These are phyloP conservation scores for Saitozyma podzolica DNA, from an alignment of 768 basidiomycete genomes.

Conservation along the genomic window DNA sequence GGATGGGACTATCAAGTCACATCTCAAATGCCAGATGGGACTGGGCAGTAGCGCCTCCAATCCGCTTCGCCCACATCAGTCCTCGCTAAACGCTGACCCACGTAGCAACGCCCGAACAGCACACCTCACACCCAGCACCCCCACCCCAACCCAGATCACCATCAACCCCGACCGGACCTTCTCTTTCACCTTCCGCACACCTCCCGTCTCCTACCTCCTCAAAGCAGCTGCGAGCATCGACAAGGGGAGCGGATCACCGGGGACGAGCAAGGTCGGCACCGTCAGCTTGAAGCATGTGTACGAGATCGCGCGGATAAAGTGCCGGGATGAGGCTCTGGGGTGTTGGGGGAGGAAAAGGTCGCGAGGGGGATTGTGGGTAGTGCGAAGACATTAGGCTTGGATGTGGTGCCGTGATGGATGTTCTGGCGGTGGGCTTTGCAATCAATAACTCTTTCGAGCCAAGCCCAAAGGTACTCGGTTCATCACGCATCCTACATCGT, in stretches of 20 bases:
- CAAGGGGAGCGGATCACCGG: slow-evolving; percentile 73
- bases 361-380: slow-evolving; percentile 85
- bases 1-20: too few species aligned
- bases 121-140: slow-evolving; percentile 77
- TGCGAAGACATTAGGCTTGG: slow-evolving; percentile 82
- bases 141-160: slow-evolving; percentile 86
- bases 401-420: slow-evolving; percentile 70
- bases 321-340: slow-evolving; percentile 83
- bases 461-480: too few species aligned
- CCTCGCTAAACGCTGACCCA: not conserved
- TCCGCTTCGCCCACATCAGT: not conserved
- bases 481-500: too few species aligned
- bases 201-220: slow-evolving; percentile 83
- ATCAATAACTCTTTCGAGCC: too few species aligned
- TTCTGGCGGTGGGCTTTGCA: too few species aligned
- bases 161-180: slow-evolving; percentile 95
- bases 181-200: slow-evolving; percentile 80
- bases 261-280: slow-evolving; percentile 11
- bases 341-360: slow-evolving; percentile 80
- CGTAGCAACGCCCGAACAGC: slow-evolving; percentile 83
- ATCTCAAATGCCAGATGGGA: not conserved
- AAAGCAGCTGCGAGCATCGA: slow-evolving; percentile 87
- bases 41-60: not conserved
- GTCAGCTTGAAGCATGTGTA: slow-evolving; percentile 95
- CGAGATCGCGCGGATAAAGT: slow-evolving; percentile 97